Percentiles rank a stretch among this genome's conserved stretches.
Evolutionary conservation across 176 grass and related monocot genomes (phyloP).

Genomic region (Ensete glaucum): DNA sequence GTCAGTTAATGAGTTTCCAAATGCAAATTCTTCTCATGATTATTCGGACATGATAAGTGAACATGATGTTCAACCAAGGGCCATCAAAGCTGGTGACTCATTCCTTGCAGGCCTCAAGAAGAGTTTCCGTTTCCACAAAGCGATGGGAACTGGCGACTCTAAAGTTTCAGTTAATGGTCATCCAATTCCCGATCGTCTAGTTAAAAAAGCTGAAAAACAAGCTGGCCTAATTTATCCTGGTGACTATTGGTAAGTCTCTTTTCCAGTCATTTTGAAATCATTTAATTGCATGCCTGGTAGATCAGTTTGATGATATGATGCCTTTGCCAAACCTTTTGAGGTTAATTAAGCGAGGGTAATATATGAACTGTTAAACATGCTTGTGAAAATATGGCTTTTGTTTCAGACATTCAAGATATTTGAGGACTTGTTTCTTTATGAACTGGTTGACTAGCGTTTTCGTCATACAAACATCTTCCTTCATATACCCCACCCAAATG

Average conservation of each 20-base stretch:
- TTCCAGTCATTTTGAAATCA: background rate
- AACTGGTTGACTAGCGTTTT: too few species aligned
- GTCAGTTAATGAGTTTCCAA: constrained; percentile 41
- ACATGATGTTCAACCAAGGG: constrained; percentile 29
- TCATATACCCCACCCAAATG: too few species aligned
- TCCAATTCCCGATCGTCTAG: constrained; percentile 48
- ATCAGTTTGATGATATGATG: too few species aligned
- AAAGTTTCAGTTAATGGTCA: constrained; percentile 76
- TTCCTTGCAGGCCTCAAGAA: constrained; percentile 75
- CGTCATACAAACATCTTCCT: too few species aligned
- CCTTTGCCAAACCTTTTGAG: too few species aligned
- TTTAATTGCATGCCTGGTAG: background rate
- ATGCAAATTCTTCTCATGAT: constrained; percentile 36
- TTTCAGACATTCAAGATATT: too few species aligned
- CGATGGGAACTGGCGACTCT: constrained; percentile 27
- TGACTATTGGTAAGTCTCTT: constrained; percentile 68
- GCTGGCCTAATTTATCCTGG: constrained; percentile 67
- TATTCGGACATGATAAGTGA: constrained; percentile 20
- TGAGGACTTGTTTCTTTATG: too few species aligned
- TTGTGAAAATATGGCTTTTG: too few species aligned
- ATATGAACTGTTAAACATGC: too few species aligned
- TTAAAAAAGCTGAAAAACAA: constrained; percentile 80
- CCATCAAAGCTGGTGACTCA: constrained; percentile 44
- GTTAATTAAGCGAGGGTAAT: too few species aligned
- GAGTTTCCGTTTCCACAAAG: constrained; percentile 60